These are phyloP conservation scores for Ceratocystis cacaofunesta DNA, from an alignment of 2,329 filamentous ascomycete species.

Conservation along the genomic window DNA sequence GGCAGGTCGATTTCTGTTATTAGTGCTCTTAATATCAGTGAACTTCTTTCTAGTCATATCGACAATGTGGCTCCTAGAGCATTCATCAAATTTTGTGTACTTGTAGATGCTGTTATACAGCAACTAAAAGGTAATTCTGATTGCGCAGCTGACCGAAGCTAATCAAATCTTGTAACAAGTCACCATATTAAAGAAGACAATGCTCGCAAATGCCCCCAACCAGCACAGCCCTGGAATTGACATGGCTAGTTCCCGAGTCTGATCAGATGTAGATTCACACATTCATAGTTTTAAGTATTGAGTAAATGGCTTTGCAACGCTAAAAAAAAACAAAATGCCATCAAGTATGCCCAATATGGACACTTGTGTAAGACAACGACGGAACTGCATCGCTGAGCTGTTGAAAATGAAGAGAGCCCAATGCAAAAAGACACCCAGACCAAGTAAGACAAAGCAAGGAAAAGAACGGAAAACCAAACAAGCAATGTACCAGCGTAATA, in stretches of 20 bases:
- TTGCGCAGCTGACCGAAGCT: neutral
- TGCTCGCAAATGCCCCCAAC: too few relatives aligned
- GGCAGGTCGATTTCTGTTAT: neutral
- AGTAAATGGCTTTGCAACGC: neutral
- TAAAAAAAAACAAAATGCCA: neutral
- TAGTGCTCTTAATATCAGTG: neutral
- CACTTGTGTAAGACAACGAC: neutral
- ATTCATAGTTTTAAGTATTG: neutral
- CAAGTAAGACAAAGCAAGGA: neutral
- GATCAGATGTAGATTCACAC: neutral
- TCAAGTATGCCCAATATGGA: neutral
- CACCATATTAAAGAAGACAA: neutral
- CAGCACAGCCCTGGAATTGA: too few relatives aligned
- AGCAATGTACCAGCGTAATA: neutral
- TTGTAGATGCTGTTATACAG: neutral
- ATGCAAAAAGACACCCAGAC: neutral
- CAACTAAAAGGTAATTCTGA: neutral
- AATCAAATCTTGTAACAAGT: neutral
- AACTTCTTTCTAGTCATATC: neutral
- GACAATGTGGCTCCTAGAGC: neutral
- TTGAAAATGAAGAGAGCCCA: neutral
- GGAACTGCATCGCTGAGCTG: neutral
- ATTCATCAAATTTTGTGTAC: neutral
- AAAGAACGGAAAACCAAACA: neutral
- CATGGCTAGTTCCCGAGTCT: too few relatives aligned